These are phyloP conservation scores for Penicillium brasilianum DNA, from an alignment of 2,329 filamentous ascomycete species.

Conservation along the genomic window DNA sequence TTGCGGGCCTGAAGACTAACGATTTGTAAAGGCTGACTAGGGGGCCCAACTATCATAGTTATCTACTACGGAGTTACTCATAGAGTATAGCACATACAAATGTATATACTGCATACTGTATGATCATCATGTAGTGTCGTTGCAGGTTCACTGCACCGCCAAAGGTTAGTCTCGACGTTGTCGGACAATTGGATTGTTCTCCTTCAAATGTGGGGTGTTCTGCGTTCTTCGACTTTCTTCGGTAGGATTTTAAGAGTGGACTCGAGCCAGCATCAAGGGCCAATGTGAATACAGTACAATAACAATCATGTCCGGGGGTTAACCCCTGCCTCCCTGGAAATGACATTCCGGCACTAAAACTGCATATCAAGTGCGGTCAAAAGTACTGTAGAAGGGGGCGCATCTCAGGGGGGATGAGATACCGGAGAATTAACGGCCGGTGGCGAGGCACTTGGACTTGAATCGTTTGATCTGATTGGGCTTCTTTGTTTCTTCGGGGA, in stretches of 20 bases:
- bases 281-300: slow-evolving; percentile 1
- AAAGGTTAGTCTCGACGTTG: no score
- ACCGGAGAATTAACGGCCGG: neutral
- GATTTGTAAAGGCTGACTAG: neutral
- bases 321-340: neutral
- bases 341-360: neutral
- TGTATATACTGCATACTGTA: no score
- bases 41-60: no score
- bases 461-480: neutral
- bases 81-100: no score
- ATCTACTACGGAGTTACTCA: no score
- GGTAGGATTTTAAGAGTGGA: neutral
- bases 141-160: no score
- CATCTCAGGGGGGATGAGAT: neutral
- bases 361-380: neutral
- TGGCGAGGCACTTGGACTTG: neutral
- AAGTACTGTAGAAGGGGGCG: no score
- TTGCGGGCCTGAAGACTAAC: neutral
- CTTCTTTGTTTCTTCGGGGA: neutral
- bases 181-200: no score
- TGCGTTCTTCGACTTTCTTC: neutral
- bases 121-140: no score
- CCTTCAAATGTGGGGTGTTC: neutral
- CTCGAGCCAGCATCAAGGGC: neutral
- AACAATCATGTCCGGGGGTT: neutral